Conservation (phyloP, 768 basidiomycete species). For the Tricholoma sp. region DNA sequence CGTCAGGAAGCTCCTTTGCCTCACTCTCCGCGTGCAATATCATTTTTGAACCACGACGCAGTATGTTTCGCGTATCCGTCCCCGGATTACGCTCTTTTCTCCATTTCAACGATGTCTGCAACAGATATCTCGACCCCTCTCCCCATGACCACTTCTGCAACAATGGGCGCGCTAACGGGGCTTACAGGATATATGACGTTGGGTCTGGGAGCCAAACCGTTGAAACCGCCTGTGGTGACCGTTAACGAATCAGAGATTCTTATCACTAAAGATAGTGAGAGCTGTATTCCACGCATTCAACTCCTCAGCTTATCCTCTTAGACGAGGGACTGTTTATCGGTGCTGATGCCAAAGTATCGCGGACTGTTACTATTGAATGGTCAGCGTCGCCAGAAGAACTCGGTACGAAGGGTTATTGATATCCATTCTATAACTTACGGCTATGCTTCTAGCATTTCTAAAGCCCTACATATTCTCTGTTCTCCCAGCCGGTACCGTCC, state of each 20-base stretch:
- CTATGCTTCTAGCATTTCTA: slow-evolving; percentile 47
- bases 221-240: slow-evolving; percentile 54
- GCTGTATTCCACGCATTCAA: not conserved
- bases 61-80: slow-evolving; percentile 78
- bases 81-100: slow-evolving; percentile 72
- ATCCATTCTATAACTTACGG: not conserved
- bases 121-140: slow-evolving; percentile 49
- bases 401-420: slow-evolving; percentile 29
- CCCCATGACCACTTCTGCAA: slow-evolving; percentile 39
- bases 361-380: slow-evolving; percentile 57
- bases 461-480: slow-evolving; percentile 77
- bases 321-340: slow-evolving; percentile 68
- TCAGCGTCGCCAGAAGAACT: slow-evolving; percentile 80
- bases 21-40: slow-evolving; percentile 84
- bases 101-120: slow-evolving; percentile 50
- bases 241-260: slow-evolving; percentile 60
- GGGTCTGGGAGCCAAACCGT: slow-evolving; percentile 64
- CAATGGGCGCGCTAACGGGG: slow-evolving; percentile 75
- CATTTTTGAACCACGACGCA: slow-evolving; percentile 59
- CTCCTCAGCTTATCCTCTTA: slow-evolving; percentile 21
- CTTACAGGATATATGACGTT: slow-evolving; percentile 83
- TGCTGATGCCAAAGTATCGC: slow-evolving; percentile 48
- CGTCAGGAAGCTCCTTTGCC: slow-evolving; percentile 73
- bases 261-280: slow-evolving; percentile 76
- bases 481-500: slow-evolving; percentile 62